Percentiles rank a stretch among this genome's conserved stretches.
Evolutionary conservation across 352 stramenopile genomes (phyloP).

Genomic region (Phytophthora agathidicida): DNA sequence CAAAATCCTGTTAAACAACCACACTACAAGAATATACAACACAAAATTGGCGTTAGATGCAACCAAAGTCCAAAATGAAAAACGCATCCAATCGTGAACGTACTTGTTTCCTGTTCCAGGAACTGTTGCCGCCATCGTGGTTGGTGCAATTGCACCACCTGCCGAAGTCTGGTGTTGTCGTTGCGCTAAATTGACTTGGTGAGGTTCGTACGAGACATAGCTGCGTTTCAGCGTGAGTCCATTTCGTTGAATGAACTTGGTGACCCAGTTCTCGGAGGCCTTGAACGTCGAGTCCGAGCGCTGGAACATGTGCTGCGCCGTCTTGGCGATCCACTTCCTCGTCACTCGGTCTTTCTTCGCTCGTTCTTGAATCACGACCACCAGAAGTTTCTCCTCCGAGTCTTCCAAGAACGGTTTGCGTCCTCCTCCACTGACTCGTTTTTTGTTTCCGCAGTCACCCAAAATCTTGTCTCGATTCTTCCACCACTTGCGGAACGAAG

Average conservation of each 20-base stretch:
- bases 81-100: background rate
- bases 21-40: slow-evolving; percentile 13
- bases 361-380: slow-evolving; percentile 77
- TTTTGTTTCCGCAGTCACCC: slow-evolving; percentile 70
- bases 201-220: slow-evolving; percentile 75
- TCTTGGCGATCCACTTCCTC: slow-evolving; percentile 86
- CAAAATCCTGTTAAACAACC: slow-evolving; percentile 14
- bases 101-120: slow-evolving; percentile 14
- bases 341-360: slow-evolving; percentile 83
- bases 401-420: slow-evolving; percentile 76
- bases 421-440: slow-evolving; percentile 71
- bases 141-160: slow-evolving; percentile 1
- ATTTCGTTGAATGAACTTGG: slow-evolving; percentile 84
- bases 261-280: slow-evolving; percentile 84
- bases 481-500: slow-evolving; percentile 86
- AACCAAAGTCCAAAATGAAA: too few relatives aligned
- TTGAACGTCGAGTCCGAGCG: slow-evolving; percentile 74
- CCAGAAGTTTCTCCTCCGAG: slow-evolving; percentile 72
- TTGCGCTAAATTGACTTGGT: slow-evolving; percentile 21
- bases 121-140: background rate
- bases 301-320: slow-evolving; percentile 86
- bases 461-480: slow-evolving; percentile 86
- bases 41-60: background rate
- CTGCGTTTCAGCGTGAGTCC: slow-evolving; percentile 78
- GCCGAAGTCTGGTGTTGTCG: slow-evolving; percentile 1